Conservation (phyloP, 1,284 basidiomycete species). For the Leccinum holopus region DNA sequence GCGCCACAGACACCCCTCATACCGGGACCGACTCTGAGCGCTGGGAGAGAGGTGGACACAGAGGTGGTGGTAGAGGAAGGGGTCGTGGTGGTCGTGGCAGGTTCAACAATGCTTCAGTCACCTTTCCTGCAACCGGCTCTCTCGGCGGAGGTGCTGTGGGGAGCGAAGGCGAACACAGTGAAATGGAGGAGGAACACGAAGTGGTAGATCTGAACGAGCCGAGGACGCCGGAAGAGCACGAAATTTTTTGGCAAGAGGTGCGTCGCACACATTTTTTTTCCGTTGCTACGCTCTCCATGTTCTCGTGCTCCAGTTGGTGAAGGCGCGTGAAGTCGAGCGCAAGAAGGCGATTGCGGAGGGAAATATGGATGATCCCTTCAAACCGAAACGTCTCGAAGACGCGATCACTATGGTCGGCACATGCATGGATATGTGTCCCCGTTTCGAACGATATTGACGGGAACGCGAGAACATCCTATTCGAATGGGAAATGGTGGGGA, state of each 20-base stretch:
- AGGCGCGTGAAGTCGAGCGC: constrained; percentile 72
- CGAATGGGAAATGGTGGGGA: constrained; percentile 79
- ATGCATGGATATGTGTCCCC: constrained; percentile 92
- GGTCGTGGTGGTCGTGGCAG: constrained; percentile 38
- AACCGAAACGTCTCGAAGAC: constrained; percentile 75
- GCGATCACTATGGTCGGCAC: constrained; percentile 91
- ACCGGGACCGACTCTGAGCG: constrained; percentile 45
- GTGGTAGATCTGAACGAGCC: constrained; percentile 37
- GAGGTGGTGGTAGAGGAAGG: constrained; percentile 42
- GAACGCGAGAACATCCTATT: constrained; percentile 90
- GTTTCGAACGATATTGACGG: constrained; percentile 88
- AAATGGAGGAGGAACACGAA: constrained; percentile 29
- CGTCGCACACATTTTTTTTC: constrained; percentile 27
- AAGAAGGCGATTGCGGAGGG: constrained; percentile 80
- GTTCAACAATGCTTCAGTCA: constrained; percentile 40
- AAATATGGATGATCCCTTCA: constrained; percentile 72
- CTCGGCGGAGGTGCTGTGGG: constrained; percentile 28
- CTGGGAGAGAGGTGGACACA: constrained; percentile 55
- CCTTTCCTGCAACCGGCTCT: constrained; percentile 23
- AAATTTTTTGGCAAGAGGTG: constrained; percentile 69
- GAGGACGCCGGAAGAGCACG: constrained; percentile 57
- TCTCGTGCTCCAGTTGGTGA: constrained; percentile 52
- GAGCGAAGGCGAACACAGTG: constrained; percentile 33
- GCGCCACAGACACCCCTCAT: constrained; percentile 36
- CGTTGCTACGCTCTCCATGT: constrained; percentile 25